These are phyloP conservation scores for Globisporangium carolinianum DNA, from an alignment of 352 stramenopile genomes.

Conservation along the genomic window DNA sequence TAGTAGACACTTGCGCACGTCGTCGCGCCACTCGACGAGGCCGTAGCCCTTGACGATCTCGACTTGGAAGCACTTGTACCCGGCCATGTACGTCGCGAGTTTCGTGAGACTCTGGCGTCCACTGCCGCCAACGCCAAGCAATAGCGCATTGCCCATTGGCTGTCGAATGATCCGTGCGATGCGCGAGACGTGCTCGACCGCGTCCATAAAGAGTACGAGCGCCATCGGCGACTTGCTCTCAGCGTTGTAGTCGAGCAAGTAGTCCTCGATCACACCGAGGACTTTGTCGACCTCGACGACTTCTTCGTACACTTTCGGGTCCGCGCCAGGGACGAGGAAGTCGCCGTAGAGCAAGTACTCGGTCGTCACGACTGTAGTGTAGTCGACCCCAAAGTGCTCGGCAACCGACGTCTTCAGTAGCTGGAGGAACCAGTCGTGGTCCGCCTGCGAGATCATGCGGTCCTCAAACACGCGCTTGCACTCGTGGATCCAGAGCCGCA, in stretches of 20 bases:
- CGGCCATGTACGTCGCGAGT: constrained; percentile 90
- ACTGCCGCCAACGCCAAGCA: constrained; percentile 90
- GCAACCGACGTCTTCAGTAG: constrained; percentile 61
- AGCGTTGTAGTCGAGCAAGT: constrained; percentile 87
- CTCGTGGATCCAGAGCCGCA: constrained; percentile 91
- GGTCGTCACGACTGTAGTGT: constrained; percentile 66
- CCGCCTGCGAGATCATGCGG: constrained; percentile 86
- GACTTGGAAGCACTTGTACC: constrained; percentile 92
- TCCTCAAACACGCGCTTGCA: constrained; percentile 93
- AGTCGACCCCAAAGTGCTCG: constrained; percentile 79
- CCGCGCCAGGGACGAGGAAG: constrained; percentile 71
- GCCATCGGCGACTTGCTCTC: constrained; percentile 90
- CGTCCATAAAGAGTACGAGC: constrained; percentile 85
- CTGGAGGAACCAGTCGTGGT: constrained; percentile 88
- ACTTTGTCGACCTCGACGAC: constrained; percentile 82
- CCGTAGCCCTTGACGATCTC: constrained; percentile 94
- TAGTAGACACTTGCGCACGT: constrained; percentile 89
- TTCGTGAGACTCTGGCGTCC: constrained; percentile 90
- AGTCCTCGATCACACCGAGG: constrained; percentile 84
- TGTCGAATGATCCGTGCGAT: constrained; percentile 79
- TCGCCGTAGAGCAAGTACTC: constrained; percentile 76
- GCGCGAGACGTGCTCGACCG: constrained; percentile 79
- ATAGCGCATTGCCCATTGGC: constrained; percentile 84
- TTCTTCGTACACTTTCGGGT: constrained; percentile 87
- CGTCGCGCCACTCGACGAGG: constrained; percentile 89